Conservation (phyloP, 2,329 filamentous ascomycete genomes). For the Sclerotinia trifoliorum region DNA sequence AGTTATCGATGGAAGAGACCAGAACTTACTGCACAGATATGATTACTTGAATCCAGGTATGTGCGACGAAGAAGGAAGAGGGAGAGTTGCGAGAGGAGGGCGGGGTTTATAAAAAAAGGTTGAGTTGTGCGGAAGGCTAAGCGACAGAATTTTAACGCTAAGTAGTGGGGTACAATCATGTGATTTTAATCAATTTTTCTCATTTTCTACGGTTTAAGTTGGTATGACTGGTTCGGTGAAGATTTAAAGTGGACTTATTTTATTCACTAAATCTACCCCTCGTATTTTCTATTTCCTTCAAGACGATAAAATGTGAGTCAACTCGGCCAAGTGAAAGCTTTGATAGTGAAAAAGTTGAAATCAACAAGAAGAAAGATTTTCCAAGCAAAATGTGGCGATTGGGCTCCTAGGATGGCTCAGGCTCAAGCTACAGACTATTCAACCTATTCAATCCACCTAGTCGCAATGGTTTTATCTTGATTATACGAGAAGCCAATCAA, state of each 20-base stretch:
- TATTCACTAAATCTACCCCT: neutral
- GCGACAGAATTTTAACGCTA: slow-evolving; percentile 21
- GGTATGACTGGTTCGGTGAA: slow-evolving; percentile 17
- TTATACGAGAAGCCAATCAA: slow-evolving; percentile 7
- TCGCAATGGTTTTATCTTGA: neutral
- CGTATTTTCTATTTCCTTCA: neutral
- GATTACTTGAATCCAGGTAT: slow-evolving; percentile 41
- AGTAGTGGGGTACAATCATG: slow-evolving; percentile 11
- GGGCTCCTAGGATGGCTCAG: slow-evolving; percentile 7
- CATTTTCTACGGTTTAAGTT: neutral
- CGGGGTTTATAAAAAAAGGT: slow-evolving; percentile 21
- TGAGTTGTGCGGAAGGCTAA: slow-evolving; percentile 13
- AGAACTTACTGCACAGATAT: slow-evolving; percentile 37
- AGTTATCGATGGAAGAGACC: slow-evolving; percentile 1
- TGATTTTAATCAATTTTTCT: neutral
- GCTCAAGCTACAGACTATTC: neutral
- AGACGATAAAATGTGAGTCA: neutral
- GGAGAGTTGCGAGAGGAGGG: slow-evolving; percentile 18
- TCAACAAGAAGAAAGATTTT: neutral
- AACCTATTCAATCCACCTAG: neutral
- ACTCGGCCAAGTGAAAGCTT: neutral
- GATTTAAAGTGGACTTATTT: neutral
- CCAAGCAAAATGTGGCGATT: slow-evolving; percentile 6
- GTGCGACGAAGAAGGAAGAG: slow-evolving; percentile 31
- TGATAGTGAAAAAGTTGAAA: neutral